Conservation (phyloP, 2,329 filamentous ascomycete genomes). For the Lasiodiplodia sp. region DNA sequence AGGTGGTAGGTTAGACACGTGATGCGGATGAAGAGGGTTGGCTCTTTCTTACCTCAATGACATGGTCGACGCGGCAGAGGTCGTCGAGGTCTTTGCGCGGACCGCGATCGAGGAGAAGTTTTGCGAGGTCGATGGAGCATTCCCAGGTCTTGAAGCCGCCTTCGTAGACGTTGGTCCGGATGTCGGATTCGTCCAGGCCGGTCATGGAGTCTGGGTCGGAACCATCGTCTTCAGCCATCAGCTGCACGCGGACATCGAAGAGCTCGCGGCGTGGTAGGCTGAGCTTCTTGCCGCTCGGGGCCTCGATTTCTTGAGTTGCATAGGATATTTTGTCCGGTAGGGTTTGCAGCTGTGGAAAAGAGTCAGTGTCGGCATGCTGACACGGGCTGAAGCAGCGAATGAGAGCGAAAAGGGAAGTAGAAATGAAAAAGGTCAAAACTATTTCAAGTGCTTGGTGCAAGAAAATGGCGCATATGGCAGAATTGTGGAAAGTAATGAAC, state of each 20-base stretch:
- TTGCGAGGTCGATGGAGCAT: constrained; percentile 81
- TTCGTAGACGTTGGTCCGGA: constrained; percentile 83
- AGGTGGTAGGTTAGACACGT: constrained; percentile 1
- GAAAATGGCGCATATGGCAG: no score
- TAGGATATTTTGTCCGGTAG: constrained; percentile 80
- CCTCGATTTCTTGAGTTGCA: constrained; percentile 65
- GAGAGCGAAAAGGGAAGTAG: neutral
- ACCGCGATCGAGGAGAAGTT: constrained; percentile 62
- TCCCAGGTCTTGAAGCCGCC: constrained; percentile 92
- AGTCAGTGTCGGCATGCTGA: neutral
- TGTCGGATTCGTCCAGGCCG: constrained; percentile 72
- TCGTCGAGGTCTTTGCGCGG: constrained; percentile 59
- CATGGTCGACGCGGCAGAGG: constrained; percentile 56
- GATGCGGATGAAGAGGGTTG: neutral
- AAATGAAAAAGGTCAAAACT: neutral
- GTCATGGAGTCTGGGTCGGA: constrained; percentile 55
- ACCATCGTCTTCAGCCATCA: constrained; percentile 73
- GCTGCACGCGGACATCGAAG: constrained; percentile 81
- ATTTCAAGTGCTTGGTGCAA: no score
- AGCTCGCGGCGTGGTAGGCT: constrained; percentile 76
- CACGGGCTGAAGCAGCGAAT: neutral
- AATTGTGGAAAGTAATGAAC: constrained; percentile 32
- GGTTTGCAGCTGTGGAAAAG: constrained; percentile 54
- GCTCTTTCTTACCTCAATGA: constrained; percentile 50
- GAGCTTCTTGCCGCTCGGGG: constrained; percentile 63